Base-by-base conservation (phyloP, 768 basidiomycete species). In the Rhizopogon roseolus region DNA sequence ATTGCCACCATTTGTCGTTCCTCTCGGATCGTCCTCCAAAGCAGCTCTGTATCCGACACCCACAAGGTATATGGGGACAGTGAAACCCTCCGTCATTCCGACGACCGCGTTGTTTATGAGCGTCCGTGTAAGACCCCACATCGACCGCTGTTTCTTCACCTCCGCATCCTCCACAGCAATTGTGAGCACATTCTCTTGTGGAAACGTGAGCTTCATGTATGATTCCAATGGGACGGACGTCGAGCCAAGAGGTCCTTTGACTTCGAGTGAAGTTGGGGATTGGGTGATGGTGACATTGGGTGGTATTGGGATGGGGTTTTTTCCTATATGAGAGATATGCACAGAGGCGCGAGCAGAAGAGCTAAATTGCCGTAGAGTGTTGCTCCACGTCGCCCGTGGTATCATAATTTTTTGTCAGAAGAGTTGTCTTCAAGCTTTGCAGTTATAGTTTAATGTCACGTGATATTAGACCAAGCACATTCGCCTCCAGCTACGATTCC, bases 111-210 rank as follows among this genome's bases (percentile, higher is more conserved):
- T 98, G 59, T 80, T 76, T 66, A 98, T 90, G 59, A 94, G 78
- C 0, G 93, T 88, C 50, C 95, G 84, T 13, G 92, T 95, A 42
- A 91, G 84, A n/a, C 96, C 96, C 95, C 96, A 98, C 79, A 91
- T 87, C 54, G 87, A 81, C 41, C 91, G 83, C 69, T 98, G 95
- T 50, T 81, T 73, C 67, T 91, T 89, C 49, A 82, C 66, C 40
- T 78, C 74, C 1, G 87, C 76, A 62, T 93, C 77, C 59, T 87
- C 79, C 17, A 81, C 73, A 25, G 66, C 42, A 34, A 79, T 66
- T 5, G 70, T 57, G 37, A 80, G 55, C 1, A 68, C 64, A 25
- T 70, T 58, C 5, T 67, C 64, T 28, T 70, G 59, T 32, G 65
- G 66, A 50, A 70, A 69, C 6, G 66, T 56, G 53, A 80, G 64